Evolutionary conservation across 495 filamentous ascomycete species (phyloP), one percentile per base, ranked within the genome.

Genomic region (Aspergillus nanangensis): DNA sequence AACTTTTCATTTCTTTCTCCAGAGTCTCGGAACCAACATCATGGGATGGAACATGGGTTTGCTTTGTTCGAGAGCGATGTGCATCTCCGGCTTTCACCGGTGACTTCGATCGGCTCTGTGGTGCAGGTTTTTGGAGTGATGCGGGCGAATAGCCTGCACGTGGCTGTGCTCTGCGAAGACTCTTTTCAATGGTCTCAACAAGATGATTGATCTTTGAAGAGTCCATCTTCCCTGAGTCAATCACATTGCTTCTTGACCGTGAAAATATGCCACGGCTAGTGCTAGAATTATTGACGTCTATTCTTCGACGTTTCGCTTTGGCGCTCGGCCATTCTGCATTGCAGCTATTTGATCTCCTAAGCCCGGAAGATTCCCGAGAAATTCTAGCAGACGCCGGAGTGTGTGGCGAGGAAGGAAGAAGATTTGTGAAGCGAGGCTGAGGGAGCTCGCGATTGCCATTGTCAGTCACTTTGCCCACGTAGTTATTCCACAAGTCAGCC

Each of bases 401-500:
- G 39, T 82, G 79, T 20, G 86, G 86, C 0, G 86, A 89, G 8
- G 84, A 88, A 8, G 83, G 83, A 63, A 88, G 77, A 19, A 88
- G 65, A 45, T 83, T 76, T 20, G 78, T 72, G n/a, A 86, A 69
- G 61, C 65, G 48, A 67, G 80, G 56, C 71, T 79, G 66, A 17
- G 63, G 63, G 38, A 70, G 48, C 36, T 61, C 61, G 10, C 62
- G 58, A n/a, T 60, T 56, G 4, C 50, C 58, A 38, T 71, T 67
- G 13, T 65, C 47, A 39, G 63, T 64, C 44, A 67, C 66, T 44
- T 75, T 72, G 8, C 72, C 71, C 45, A 73, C 78, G 57, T 88
- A 94, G 15, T 86, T 82, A 52, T 83, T 88, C 90, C 89, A 95
- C n/a, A 96, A 66, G 41, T 95, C 90, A 24, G 81, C 66, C 0